Evolutionary conservation across 306 rosid species (phyloP).

Genomic region (Fragaria nilgerrensis): DNA sequence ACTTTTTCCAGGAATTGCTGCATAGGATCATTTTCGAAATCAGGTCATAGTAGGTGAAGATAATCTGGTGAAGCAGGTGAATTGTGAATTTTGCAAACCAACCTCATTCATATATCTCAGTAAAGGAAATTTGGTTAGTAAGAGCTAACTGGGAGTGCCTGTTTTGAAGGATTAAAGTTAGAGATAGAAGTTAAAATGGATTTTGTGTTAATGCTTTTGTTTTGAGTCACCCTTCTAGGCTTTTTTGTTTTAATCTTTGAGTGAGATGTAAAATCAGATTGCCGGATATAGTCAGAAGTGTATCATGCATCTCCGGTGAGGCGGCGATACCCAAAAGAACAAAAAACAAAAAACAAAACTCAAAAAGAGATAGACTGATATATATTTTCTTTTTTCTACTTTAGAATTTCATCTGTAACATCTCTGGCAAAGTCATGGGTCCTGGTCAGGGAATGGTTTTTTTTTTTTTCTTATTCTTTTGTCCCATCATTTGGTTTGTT

Average conservation of each 20-base stretch:
- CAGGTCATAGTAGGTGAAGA: slow-evolving; percentile 62
- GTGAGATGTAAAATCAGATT: slow-evolving; percentile 99
- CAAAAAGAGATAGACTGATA: slow-evolving; percentile 26
- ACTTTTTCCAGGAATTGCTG: slow-evolving; percentile 63
- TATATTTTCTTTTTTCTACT: slow-evolving; percentile 8
- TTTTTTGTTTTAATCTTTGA: slow-evolving; percentile 62
- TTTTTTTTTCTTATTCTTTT: slow-evolving; percentile 24
- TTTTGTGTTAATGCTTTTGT: slow-evolving; percentile 73
- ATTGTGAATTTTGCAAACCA: slow-evolving; percentile 68
- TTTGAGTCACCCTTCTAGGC: slow-evolving; percentile 57
- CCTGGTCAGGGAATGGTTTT: slow-evolving; percentile 47
- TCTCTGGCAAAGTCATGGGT: slow-evolving; percentile 56
- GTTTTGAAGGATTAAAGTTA: slow-evolving; percentile 69
- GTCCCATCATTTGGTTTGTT: slow-evolving; percentile 59
- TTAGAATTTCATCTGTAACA: slow-evolving; percentile 57
- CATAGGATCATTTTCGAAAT: slow-evolving; percentile 63
- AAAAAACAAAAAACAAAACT: background rate
- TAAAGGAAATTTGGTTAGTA: slow-evolving; percentile 61
- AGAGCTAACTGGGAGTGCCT: slow-evolving; percentile 72
- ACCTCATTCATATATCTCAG: slow-evolving; percentile 56
- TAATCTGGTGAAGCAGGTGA: slow-evolving; percentile 73
- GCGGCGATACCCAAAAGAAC: slow-evolving; percentile 45
- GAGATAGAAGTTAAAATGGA: slow-evolving; percentile 73
- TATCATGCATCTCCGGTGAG: slow-evolving; percentile 93
- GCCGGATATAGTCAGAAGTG: slow-evolving; percentile 91